Base-by-base conservation (phyloP, 306 rosid genomes). In the Sphenostylis stenocarpa region DNA sequence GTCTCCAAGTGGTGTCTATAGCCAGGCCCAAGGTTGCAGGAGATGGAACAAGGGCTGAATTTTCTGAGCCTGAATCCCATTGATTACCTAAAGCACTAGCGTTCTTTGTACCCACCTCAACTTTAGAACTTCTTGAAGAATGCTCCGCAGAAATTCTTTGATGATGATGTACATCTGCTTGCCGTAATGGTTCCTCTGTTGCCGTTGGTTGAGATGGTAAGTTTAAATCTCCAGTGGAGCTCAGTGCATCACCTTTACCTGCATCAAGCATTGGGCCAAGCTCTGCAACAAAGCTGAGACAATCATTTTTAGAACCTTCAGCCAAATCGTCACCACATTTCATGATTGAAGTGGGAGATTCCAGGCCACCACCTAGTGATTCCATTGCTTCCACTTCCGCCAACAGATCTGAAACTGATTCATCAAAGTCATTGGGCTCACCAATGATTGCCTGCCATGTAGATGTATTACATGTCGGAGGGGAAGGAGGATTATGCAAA, bases 371-470 rank as follows among this genome's bases (percentile, higher is more conserved):
- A 45, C n/a, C n/a, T n/a, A 91, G 88, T 70, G 97, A 83, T 80
- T 90, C 99, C 99, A 96, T 92, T 31, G 99, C 99, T 82, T 96
- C 98, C 24, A 93, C 97, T 85, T 96, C 99, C 14, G 99, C 99
- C 87, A 96, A 83, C 75, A 96, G 88, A 86, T 96, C 99, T 28
- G 99, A 96, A 75, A 96, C 96, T 38, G 99, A 91, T 72, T 92
- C 96, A 69, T 88, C 97, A 72, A 95, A 95, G 52, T 90, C 99
- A 80, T 86, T 78, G 43, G 91, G 84, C 36, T 86, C 97, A 5
- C 84, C 85, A 23, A 85, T 86, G 52, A 94, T 84, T 80, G 86
- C 91, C 77, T 77, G 92, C 98, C 97, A 95, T 68, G 88, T 73
- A 63, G 96, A 29, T 60, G 66, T 29, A 29, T 60, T 60, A 60